phyloP scores from a whole-genome alignment of 352 stramenopile genomes.

The Phytophthora melonis region DNA sequence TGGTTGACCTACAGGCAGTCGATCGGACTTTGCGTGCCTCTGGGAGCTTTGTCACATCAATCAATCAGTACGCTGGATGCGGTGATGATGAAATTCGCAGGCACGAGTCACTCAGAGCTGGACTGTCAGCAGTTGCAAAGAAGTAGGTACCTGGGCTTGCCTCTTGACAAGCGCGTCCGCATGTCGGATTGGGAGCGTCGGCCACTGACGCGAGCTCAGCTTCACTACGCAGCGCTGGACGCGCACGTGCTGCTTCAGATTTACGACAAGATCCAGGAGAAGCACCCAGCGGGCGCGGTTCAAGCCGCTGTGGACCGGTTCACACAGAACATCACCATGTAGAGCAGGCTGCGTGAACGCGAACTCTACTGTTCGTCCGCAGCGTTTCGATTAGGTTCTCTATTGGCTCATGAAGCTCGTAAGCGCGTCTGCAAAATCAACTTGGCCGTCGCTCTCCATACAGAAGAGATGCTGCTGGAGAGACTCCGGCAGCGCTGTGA shows the following conservation, averaged over 20 bases:
- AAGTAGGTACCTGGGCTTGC: constrained; percentile 66
- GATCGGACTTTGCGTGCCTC: too few species aligned
- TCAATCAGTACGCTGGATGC: neutral
- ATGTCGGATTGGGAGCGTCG: constrained; percentile 85
- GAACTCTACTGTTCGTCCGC: neutral
- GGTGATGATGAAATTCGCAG: constrained; percentile 14
- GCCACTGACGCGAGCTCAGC: constrained; percentile 67
- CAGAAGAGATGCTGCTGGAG: constrained; percentile 84
- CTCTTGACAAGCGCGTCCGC: constrained; percentile 75
- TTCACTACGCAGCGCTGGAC: constrained; percentile 82
- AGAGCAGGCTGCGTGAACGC: neutral
- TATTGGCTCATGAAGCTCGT: constrained; percentile 80
- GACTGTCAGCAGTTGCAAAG: constrained; percentile 58
- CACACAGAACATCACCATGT: neutral
- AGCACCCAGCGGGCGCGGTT: constrained; percentile 39
- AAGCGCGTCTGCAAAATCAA: constrained; percentile 80
- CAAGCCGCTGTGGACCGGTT: neutral
- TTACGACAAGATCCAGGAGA: constrained; percentile 62
- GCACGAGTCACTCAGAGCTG: constrained; percentile 17
- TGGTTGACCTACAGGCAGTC: constrained; percentile 69
- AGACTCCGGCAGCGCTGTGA: constrained; percentile 68
- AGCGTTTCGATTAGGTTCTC: constrained; percentile 8
- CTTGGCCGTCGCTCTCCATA: constrained; percentile 40
- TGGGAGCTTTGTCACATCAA: neutral
- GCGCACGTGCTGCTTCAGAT: constrained; percentile 73